phyloP scores from a whole-genome alignment of 371 early-diverging fungal genomes.

The Batkoa obscura region DNA sequence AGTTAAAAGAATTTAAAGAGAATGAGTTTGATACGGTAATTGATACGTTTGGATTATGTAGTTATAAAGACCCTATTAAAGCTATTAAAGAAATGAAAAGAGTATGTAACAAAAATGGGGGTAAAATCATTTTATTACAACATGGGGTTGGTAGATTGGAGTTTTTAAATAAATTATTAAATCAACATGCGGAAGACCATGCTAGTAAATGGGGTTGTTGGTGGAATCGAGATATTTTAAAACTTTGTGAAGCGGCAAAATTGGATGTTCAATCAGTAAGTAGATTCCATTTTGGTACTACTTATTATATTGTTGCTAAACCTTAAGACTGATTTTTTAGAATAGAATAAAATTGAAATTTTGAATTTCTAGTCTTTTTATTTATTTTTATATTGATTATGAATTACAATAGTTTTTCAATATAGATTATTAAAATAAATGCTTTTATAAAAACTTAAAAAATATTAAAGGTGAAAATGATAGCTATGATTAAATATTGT shows the following conservation, averaged over 20 bases:
- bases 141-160: conserved; percentile 48
- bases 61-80: conserved; percentile 40
- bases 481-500: too few relatives aligned
- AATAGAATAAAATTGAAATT: too few relatives aligned
- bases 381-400: too few relatives aligned
- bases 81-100: conserved; percentile 42
- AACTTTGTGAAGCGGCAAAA: conserved; percentile 29
- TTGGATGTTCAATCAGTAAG: conserved; percentile 31
- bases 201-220: conserved; percentile 68
- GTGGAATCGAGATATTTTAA: conserved; percentile 68
- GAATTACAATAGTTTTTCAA: too few relatives aligned
- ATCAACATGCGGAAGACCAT: conserved; percentile 45
- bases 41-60: conserved; percentile 66
- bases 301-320: too few relatives aligned
- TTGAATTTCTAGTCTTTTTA: too few relatives aligned
- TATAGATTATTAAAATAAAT: too few relatives aligned
- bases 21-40: conserved; percentile 49
- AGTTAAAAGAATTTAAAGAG: conserved; percentile 16
- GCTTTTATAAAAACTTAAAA: too few relatives aligned
- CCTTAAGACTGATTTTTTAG: too few relatives aligned
- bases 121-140: conserved; percentile 47
- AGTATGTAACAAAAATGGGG: conserved; percentile 31
- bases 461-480: too few relatives aligned
- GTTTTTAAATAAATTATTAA: conserved; percentile 44
- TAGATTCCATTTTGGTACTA: conserved; percentile 65